Conservation (phyloP, 2,329 filamentous ascomycete genomes). For the Diplodia intermedia region DNA sequence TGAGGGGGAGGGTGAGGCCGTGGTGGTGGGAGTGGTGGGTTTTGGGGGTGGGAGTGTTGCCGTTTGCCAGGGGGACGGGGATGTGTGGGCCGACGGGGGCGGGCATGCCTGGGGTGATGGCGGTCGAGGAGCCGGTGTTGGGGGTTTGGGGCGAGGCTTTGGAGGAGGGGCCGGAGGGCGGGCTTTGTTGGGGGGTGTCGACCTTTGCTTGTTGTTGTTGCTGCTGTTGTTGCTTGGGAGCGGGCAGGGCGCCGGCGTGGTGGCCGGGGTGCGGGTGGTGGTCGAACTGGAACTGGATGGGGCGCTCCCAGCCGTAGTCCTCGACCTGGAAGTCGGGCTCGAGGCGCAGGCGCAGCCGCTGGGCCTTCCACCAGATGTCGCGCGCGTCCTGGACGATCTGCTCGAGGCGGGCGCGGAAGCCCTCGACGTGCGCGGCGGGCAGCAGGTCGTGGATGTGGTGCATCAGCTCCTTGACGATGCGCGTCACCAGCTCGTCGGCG, state of each 20-base stretch:
- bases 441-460: conserved; percentile 25
- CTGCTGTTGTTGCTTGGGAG: neutral
- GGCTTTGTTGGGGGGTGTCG: neutral
- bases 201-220: neutral
- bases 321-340: conserved; percentile 31
- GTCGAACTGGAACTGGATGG: conserved; percentile 25
- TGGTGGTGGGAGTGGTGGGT: neutral
- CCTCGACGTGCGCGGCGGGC: neutral
- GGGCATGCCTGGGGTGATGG: conserved; percentile 3
- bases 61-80: neutral
- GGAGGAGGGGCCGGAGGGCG: neutral
- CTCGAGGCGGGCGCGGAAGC: conserved; percentile 6
- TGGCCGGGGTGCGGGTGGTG: neutral
- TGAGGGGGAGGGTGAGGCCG: neutral
- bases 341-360: conserved; percentile 24
- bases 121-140: neutral
- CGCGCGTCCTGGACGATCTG: conserved; percentile 19
- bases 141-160: neutral
- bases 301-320: conserved; percentile 24
- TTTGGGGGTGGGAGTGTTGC: neutral
- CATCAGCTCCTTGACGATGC: conserved; percentile 28
- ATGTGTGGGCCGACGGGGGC: neutral
- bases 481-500: conserved; percentile 16
- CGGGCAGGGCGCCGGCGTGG: neutral
- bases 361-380: conserved; percentile 26